These are phyloP conservation scores for Halophytophthora polymorphica DNA, from an alignment of 352 stramenopile genomes.

Conservation along the genomic window DNA sequence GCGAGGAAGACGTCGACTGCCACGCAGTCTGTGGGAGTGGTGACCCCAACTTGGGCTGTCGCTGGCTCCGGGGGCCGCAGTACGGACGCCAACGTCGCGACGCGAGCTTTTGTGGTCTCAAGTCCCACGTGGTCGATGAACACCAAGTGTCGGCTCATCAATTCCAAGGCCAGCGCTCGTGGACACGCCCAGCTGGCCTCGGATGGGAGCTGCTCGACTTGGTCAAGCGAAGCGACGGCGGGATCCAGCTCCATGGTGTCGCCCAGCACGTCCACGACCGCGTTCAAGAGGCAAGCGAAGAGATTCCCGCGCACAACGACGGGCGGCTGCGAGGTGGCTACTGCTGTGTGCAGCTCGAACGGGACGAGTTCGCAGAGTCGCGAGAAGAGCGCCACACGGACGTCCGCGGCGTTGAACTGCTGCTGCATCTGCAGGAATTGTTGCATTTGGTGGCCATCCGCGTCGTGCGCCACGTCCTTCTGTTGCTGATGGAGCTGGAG, in stretches of 20 bases:
- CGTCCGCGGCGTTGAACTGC: slow-evolving; percentile 28
- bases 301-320: slow-evolving; percentile 32
- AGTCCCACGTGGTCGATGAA: slow-evolving; percentile 24
- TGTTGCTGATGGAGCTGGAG: slow-evolving; percentile 11
- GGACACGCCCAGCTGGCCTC: slow-evolving; percentile 35
- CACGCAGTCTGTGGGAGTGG: slow-evolving; percentile 18
- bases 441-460: slow-evolving; percentile 6
- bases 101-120: slow-evolving; percentile 3
- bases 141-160: slow-evolving; percentile 41
- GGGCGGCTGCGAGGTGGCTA: neutral
- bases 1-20: slow-evolving; percentile 49
- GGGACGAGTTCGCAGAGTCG: slow-evolving; percentile 59
- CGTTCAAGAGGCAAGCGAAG: slow-evolving; percentile 36
- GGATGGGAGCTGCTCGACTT: slow-evolving; percentile 22
- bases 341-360: slow-evolving; percentile 16
- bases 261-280: slow-evolving; percentile 53
- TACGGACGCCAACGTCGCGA: slow-evolving; percentile 11
- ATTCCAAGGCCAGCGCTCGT: slow-evolving; percentile 22
- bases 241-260: slow-evolving; percentile 63
- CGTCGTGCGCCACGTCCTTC: neutral
- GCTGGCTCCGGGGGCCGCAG: neutral
- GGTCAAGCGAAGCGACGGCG: slow-evolving; percentile 24
- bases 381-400: slow-evolving; percentile 52
- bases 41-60: slow-evolving; percentile 1
- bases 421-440: slow-evolving; percentile 11